Conservation (phyloP, 2,329 filamentous ascomycete species). For the Chaetomium sp. region DNA sequence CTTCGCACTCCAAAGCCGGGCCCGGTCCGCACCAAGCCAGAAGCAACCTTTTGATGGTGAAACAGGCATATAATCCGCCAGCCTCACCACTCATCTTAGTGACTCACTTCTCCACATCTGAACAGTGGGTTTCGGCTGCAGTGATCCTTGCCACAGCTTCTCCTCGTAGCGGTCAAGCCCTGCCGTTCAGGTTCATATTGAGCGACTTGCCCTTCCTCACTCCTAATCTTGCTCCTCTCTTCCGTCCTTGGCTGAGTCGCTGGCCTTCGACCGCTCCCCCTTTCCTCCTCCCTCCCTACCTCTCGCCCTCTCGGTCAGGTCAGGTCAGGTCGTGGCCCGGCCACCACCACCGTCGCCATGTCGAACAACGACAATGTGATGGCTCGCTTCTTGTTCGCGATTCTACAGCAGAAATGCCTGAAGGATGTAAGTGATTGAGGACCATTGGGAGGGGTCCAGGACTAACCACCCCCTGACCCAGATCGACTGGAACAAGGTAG, state of each 20-base stretch:
- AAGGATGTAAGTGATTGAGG: constrained; percentile 56
- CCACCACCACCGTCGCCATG: constrained; percentile 45
- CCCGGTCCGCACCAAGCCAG: constrained; percentile 9
- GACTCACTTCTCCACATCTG: constrained; percentile 45
- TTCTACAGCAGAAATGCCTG: constrained; percentile 61
- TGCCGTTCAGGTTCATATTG: constrained; percentile 33
- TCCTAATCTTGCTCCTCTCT: constrained; percentile 15
- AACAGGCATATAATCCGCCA: constrained; percentile 44
- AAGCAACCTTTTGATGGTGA: constrained; percentile 29
- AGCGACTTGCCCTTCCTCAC: constrained; percentile 18
- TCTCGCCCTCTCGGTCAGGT: constrained; percentile 10
- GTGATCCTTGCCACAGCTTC: constrained; percentile 32
- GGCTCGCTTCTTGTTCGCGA: constrained; percentile 61
- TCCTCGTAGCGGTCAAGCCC: constrained; percentile 21
- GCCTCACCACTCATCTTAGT: constrained; percentile 45
- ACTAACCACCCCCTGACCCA: constrained; percentile 34
- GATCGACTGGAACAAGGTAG: constrained; percentile 64
- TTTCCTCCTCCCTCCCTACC: constrained; percentile 8
- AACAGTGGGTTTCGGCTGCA: constrained; percentile 36
- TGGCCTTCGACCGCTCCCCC: constrained; percentile 26
- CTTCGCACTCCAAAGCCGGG: constrained; percentile 12
- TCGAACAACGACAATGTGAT: constrained; percentile 59
- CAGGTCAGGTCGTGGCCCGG: constrained; percentile 8
- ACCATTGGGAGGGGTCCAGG: neutral
- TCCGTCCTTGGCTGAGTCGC: constrained; percentile 26